Conservation (phyloP, 2,329 filamentous ascomycete species). For the Cladophialophora bantiana region DNA sequence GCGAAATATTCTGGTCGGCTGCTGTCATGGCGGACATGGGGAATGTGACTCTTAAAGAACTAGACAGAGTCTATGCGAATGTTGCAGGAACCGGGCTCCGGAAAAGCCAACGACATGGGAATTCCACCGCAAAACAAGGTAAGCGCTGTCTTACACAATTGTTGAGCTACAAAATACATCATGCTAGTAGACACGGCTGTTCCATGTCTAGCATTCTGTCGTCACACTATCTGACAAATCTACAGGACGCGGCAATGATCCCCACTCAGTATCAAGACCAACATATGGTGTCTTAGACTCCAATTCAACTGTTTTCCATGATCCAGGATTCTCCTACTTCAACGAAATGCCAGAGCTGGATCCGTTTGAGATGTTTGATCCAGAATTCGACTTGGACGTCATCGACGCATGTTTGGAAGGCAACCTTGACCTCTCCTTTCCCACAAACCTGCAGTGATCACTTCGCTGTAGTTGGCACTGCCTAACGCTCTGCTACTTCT, state of each 20-base stretch:
- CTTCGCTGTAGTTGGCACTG: too few species aligned
- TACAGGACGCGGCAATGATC: too few species aligned
- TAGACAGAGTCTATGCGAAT: constrained; percentile 3
- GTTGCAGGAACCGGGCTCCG: constrained; percentile 12
- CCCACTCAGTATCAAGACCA: background rate
- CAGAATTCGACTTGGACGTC: constrained; percentile 12
- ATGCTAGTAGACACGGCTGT: too few species aligned
- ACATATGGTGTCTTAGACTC: background rate
- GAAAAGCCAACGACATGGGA: background rate
- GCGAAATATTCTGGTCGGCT: background rate
- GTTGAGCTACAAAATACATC: too few species aligned
- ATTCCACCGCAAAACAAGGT: too few species aligned
- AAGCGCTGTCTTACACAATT: too few species aligned
- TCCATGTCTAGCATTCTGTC: background rate
- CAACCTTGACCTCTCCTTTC: too few species aligned
- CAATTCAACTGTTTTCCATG: background rate
- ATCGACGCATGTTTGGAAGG: constrained; percentile 9
- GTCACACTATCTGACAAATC: background rate
- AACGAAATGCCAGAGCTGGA: constrained; percentile 5
- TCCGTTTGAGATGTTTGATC: constrained; percentile 20
- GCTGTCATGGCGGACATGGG: background rate
- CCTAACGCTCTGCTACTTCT: too few species aligned
- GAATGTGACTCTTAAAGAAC: background rate
- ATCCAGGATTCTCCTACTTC: constrained; percentile 5
- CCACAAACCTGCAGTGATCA: too few species aligned